Base-by-base conservation (phyloP, 2,329 filamentous ascomycete species). In the Microdochium trichocladiopsis region DNA sequence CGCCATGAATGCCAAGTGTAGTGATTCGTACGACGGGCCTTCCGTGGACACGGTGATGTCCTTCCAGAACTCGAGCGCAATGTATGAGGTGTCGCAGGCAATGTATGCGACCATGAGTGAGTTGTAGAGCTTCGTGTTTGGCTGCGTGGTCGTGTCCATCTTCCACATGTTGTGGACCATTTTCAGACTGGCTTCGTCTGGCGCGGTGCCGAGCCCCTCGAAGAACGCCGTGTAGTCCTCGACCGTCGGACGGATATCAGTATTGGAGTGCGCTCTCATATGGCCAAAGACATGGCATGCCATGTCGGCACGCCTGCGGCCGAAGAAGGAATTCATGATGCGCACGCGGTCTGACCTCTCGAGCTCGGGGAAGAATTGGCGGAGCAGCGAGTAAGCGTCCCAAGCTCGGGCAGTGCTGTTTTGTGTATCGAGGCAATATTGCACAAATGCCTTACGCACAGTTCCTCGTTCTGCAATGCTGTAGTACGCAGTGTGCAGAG, bases 101-200 rank as follows among this genome's bases (percentile, higher is more conserved):
- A 84, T 82, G 64, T 95, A 93, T 0, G 90, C 92, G 12, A 94
- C 76, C 84, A 99, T 96, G 49, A 97, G 73, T 0, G 87, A 84
- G 61, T 96, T 97, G 60, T 87, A 83, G 2, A 97, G 74, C 52
- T 74, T 76, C 1, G 93, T 97, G 59, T 80, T 84, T 4, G 86
- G 78, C 59, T 92, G 84, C 36, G 97, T 78, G 43, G 82, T 80
- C n/a, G 85, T 79, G 66, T 99, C 94, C 67, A 96, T 85, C 71
- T 96, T 97, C 58, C 96, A 77, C 82, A 96, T 93, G 65, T 96
- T 96, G 72, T 96, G 88, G 2, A 95, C 81, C 56, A 87, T 82
- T 53, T 84, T 82, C 21, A 96, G 72, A 43, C 83, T 84, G 52
- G 88, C 83, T 1, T 71, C 63, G 60, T 88, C 83, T 9, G 76